These are phyloP conservation scores for Cutaneotrichosporon sp. DNA, from an alignment of 1,284 basidiomycete species.

Conservation along the genomic window DNA sequence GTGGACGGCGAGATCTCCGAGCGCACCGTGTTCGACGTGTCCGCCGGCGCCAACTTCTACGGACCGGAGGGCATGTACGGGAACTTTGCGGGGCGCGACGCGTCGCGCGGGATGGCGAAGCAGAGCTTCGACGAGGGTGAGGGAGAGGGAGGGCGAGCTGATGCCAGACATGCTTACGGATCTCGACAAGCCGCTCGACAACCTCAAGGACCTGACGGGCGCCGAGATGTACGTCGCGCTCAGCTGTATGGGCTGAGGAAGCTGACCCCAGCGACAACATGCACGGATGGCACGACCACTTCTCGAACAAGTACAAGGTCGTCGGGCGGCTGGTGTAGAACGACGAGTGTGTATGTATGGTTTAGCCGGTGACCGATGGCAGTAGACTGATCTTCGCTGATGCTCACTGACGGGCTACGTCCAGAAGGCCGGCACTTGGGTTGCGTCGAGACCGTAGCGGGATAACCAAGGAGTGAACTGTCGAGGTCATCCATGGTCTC, in stretches of 20 bases:
- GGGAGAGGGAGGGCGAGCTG: slow-evolving; percentile 34
- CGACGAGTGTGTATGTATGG: slow-evolving; percentile 5
- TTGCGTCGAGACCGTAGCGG: no score
- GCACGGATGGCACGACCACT: slow-evolving; percentile 89
- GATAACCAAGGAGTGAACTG: no score
- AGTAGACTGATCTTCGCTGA: not conserved
- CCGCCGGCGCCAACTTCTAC: slow-evolving; percentile 83
- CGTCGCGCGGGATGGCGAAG: slow-evolving; percentile 93
- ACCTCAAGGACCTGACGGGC: slow-evolving; percentile 69
- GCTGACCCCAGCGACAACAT: slow-evolving; percentile 71
- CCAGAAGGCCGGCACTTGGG: no score
- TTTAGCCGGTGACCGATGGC: no score
- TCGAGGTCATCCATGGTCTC: no score
- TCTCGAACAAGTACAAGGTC: slow-evolving; percentile 80
- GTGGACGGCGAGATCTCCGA: slow-evolving; percentile 55
- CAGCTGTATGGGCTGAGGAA: not conserved
- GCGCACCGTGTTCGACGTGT: slow-evolving; percentile 88
- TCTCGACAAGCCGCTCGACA: slow-evolving; percentile 81
- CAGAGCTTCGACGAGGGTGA: slow-evolving; percentile 87
- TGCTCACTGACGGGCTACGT: not conserved
- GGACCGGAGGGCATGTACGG: slow-evolving; percentile 92
- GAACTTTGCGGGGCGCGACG: slow-evolving; percentile 93
- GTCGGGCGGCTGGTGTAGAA: slow-evolving; percentile 69
- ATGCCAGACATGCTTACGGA: slow-evolving; percentile 81
- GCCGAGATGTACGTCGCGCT: slow-evolving; percentile 73